Conservation (phyloP, 2,329 filamentous ascomycete genomes). For the Fusarium vanettenii region DNA sequence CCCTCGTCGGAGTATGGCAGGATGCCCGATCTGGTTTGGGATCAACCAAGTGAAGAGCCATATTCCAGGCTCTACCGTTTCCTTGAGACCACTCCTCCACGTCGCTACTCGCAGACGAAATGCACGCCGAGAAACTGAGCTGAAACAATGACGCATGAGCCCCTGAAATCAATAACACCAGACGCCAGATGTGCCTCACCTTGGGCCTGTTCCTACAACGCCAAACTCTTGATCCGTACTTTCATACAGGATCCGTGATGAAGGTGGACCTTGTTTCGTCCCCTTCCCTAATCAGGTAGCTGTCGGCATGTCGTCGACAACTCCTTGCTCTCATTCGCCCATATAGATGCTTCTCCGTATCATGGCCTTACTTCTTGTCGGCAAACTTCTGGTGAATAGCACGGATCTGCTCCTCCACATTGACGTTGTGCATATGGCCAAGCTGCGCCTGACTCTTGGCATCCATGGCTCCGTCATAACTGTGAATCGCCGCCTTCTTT, state of each 20-base stretch:
- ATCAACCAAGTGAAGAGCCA: not conserved
- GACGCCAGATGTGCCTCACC: constrained; percentile 44
- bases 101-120: constrained; percentile 8
- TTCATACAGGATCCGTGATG: constrained; percentile 19
- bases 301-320: not conserved
- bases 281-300: not conserved
- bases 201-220: constrained; percentile 40
- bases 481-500: constrained; percentile 76
- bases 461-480: constrained; percentile 75
- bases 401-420: constrained; percentile 87
- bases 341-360: not conserved
- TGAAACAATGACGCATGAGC: constrained; percentile 43
- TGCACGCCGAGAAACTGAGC: constrained; percentile 23
- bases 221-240: constrained; percentile 25
- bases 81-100: not conserved
- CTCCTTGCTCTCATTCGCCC: constrained; percentile 5
- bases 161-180: constrained; percentile 39
- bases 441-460: constrained; percentile 65
- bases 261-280: not conserved
- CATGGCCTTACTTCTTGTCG: constrained; percentile 48
- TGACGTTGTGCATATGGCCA: constrained; percentile 74
- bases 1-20: not conserved
- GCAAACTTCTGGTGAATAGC: constrained; percentile 68
- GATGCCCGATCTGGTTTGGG: not conserved
- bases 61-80: not conserved